A percentile compares a stretch with the other conserved stretches of the same genome.
Evolutionary conservation across 2,329 filamentous ascomycete species (phyloP).

Genomic region (Grosmannia clavigera): DNA sequence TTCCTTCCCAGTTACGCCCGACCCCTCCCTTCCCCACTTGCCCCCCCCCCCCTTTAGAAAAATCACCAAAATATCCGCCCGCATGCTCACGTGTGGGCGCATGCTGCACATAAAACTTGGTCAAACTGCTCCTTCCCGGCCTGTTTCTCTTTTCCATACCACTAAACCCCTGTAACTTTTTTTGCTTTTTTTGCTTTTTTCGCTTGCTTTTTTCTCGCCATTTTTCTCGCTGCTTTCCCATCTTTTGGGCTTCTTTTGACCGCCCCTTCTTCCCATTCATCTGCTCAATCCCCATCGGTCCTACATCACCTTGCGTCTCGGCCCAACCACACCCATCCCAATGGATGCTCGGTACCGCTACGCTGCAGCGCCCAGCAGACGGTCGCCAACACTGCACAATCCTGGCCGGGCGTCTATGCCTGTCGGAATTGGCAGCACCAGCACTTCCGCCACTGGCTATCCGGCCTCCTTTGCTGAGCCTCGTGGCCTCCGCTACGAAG

Average conservation of each 20-base stretch:
- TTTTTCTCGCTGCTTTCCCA: neutral
- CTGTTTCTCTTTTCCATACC: neutral
- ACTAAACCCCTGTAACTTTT: neutral
- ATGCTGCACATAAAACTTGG: neutral
- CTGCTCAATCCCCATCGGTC: neutral
- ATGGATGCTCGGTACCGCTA: slow-evolving; percentile 13
- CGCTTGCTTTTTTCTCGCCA: neutral
- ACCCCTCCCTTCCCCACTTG: slow-evolving; percentile 10
- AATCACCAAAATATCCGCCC: neutral
- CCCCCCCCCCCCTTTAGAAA: slow-evolving; percentile 2
- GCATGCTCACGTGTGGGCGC: slow-evolving; percentile 3
- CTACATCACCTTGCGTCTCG: neutral
- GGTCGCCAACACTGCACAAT: slow-evolving; percentile 29
- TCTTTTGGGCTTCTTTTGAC: neutral
- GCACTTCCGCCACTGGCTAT: slow-evolving; percentile 21
- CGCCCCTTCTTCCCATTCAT: neutral
- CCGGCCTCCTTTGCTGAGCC: slow-evolving; percentile 32
- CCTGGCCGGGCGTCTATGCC: slow-evolving; percentile 40
- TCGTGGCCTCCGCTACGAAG: slow-evolving; percentile 26
- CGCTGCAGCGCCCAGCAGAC: slow-evolving; percentile 19
- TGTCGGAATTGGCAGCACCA: slow-evolving; percentile 25
- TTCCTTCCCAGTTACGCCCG: neutral
- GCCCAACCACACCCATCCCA: neutral
- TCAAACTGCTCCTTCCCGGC: neutral
- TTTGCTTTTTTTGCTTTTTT: neutral